Conservation (phyloP, 2,329 filamentous ascomycete genomes). For the Curvularia spicifera region DNA sequence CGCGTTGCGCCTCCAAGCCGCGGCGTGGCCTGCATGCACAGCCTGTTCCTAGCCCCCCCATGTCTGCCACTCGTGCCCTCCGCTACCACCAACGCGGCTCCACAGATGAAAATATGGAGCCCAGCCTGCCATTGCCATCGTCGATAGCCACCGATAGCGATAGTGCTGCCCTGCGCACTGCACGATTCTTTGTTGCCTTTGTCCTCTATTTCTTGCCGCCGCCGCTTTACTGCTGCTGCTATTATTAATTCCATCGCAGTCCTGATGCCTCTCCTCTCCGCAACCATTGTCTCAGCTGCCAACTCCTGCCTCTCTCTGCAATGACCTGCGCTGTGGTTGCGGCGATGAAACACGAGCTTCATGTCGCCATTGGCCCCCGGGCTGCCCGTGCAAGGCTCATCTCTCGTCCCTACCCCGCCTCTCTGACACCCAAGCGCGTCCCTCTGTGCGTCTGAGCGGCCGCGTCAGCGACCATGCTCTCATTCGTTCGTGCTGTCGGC, state of each 20-base stretch:
- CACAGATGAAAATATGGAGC: conserved; percentile 6
- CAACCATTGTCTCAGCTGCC: not conserved
- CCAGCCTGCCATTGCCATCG: not conserved
- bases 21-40: not conserved
- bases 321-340: not conserved
- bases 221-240: not conserved
- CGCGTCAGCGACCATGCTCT: conserved; percentile 9
- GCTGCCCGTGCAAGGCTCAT: conserved; percentile 5
- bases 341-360: conserved; percentile 14
- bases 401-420: conserved; percentile 12
- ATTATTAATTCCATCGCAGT: too few species aligned
- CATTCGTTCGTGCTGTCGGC: not conserved
- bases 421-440: conserved; percentile 3
- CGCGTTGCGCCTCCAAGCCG: not conserved
- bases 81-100: conserved; percentile 13
- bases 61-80: conserved; percentile 7
- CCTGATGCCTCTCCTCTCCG: too few species aligned
- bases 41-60: conserved; percentile 4
- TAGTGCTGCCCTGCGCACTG: too few species aligned
- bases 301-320: not conserved
- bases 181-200: not conserved
- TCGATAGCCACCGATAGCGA: conserved; percentile 1
- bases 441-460: conserved; percentile 5
- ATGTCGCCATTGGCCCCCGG: conserved; percentile 7
- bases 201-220: not conserved